phyloP scores from a whole-genome alignment of 2,329 filamentous ascomycete species.

The Beauveria bassiana region DNA sequence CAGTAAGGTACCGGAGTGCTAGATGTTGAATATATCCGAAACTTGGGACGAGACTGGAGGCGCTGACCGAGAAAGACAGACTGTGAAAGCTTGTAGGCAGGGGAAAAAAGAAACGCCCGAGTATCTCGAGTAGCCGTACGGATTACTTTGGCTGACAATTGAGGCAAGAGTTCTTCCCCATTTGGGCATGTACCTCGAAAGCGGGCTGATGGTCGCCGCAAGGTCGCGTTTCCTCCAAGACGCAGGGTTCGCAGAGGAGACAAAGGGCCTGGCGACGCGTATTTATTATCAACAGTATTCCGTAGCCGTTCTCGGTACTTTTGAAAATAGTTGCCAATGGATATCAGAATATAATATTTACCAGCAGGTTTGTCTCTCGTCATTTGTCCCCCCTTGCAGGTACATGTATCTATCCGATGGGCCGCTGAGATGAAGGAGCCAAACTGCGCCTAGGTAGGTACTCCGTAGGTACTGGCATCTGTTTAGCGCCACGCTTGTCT shows the following conservation, averaged over 20 bases:
- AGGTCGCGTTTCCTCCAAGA: not conserved
- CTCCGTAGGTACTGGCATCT: not conserved
- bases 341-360: not conserved
- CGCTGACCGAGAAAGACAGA: not conserved
- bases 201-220: not conserved
- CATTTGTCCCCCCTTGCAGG: not conserved
- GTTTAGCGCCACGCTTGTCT: not conserved
- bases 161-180: not conserved
- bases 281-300: too few species aligned
- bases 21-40: not conserved
- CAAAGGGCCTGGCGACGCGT: not conserved
- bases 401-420: not conserved
- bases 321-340: not conserved
- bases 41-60: not conserved
- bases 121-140: not conserved
- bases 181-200: conserved; percentile 1
- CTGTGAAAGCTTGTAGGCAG: not conserved
- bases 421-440: not conserved
- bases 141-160: not conserved
- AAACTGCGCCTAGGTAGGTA: too few species aligned
- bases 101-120: not conserved
- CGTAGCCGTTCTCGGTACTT: not conserved
- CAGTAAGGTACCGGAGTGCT: not conserved
- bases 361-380: not conserved
- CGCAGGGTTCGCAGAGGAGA: not conserved